Evolutionary conservation across 1,284 basidiomycete species (phyloP), one percentile per base, ranked within the genome.

Genomic region (Lignosus rhinocerotis): DNA sequence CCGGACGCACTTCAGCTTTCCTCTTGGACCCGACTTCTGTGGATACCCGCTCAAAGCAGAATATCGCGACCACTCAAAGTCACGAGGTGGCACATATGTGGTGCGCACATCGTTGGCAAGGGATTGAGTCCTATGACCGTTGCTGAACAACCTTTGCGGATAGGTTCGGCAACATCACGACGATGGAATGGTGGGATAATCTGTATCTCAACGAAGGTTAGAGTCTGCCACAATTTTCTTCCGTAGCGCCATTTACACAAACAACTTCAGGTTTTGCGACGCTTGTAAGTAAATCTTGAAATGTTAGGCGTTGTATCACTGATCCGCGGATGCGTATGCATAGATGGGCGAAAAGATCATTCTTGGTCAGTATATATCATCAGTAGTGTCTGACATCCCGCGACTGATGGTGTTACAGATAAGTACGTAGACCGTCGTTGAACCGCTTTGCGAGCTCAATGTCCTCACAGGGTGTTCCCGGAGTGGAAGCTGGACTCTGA

Each of bases 151-250:
- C 51, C 25, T 39, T 34, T 11, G 67, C n/a, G 36, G 36, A 14
- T 70, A 76, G 90, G 90, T 95, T 95, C 69, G 93, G 93, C 48
- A 89, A 96, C 73, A 92, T 95, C 67, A 90, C 92, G 16, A 96
- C 93, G 1, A 94, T 95, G 90, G 85, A 86, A 67, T 97, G 93
- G 93, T 96, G 94, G 94, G 90, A 93, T 66, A 90, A 92, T 73
- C 79, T 95, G 45, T 94, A 90, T 71, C 78, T 95, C 69, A 94
- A 94, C 63, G 88, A 92, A 82, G 87, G 86, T 83, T 50, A 39
- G 10, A 17, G 10, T 6, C 41, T 3, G n/a, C 19, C n/a, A 7
- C 19, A 19, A 16, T 43, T 17, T 10, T 19, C 4, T 7, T 19
- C 41, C 3, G 14, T 43, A 21, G 7, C 19, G n/a, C 4, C 25